These are phyloP conservation scores for Albugo candida DNA, from an alignment of 352 stramenopile genomes.

Conservation along the genomic window DNA sequence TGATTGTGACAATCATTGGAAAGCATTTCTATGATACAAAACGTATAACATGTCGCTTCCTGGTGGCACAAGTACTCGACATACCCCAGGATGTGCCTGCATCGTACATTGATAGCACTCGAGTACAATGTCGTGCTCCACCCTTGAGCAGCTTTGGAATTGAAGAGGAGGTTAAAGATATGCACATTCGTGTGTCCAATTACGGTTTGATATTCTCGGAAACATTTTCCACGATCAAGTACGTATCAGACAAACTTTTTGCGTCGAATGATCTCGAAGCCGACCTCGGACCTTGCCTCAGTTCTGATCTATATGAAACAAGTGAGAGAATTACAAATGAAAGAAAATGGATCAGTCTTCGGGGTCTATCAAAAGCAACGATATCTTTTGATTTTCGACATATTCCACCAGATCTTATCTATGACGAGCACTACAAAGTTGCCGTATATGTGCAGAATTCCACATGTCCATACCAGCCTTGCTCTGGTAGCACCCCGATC, in stretches of 20 bases:
- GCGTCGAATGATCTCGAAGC: slow-evolving; percentile 19
- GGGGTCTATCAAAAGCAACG: slow-evolving; percentile 81
- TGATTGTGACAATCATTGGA: slow-evolving; percentile 83
- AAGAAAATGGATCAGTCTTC: slow-evolving; percentile 84
- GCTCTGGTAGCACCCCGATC: slow-evolving; percentile 34
- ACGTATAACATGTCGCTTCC: slow-evolving; percentile 73
- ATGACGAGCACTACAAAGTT: slow-evolving; percentile 91
- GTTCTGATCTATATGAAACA: slow-evolving; percentile 40
- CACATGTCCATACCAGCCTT: slow-evolving; percentile 77
- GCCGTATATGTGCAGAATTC: slow-evolving; percentile 90
- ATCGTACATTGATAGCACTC: slow-evolving; percentile 65
- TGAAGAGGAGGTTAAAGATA: background rate
- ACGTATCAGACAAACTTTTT: slow-evolving; percentile 16
- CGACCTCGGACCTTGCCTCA: slow-evolving; percentile 20
- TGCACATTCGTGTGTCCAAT: slow-evolving; percentile 64
- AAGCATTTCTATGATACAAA: slow-evolving; percentile 84
- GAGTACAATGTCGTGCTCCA: slow-evolving; percentile 60
- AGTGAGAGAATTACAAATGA: slow-evolving; percentile 39
- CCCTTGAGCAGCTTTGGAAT: slow-evolving; percentile 13
- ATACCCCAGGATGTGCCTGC: slow-evolving; percentile 18
- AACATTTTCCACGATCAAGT: slow-evolving; percentile 29
- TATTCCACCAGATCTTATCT: slow-evolving; percentile 78
- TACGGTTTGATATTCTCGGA: slow-evolving; percentile 52
- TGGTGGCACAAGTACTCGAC: slow-evolving; percentile 8
- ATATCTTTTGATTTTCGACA: slow-evolving; percentile 90